Evolutionary conservation across 257 asterid species (phyloP).

Genomic region (Rehmannia glutinosa): DNA sequence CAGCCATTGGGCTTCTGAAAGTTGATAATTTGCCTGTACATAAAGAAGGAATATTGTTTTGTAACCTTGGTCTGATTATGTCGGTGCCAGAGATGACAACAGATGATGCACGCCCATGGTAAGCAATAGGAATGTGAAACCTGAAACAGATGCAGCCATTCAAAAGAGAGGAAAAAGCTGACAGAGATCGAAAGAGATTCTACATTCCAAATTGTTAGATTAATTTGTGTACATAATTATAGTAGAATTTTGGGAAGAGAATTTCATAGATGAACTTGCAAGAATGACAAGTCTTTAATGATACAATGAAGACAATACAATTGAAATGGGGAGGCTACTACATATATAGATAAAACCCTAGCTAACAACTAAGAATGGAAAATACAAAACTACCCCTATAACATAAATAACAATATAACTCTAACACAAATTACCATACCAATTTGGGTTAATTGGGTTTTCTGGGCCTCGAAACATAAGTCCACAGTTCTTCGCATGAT

Average conservation of each 20-base stretch:
- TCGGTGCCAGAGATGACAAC: constrained; percentile 90
- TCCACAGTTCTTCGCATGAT: constrained; percentile 91
- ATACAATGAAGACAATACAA: too few relatives aligned
- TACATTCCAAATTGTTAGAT: too few relatives aligned
- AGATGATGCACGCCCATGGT: constrained; percentile 98
- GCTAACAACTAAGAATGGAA: too few relatives aligned
- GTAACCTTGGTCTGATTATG: constrained; percentile 82
- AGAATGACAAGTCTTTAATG: too few relatives aligned
- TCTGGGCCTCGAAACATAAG: constrained; percentile 83
- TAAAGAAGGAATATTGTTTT: constrained; percentile 6
- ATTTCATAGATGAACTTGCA: too few relatives aligned
- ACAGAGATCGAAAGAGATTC: not conserved
- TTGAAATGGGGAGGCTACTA: too few relatives aligned
- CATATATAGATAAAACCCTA: too few relatives aligned
- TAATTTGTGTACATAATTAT: too few relatives aligned
- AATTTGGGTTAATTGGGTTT: constrained; percentile 62
- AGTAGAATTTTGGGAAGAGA: too few relatives aligned
- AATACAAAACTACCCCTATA: too few relatives aligned
- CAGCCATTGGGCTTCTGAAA: not conserved
- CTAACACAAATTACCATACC: constrained; percentile 43
- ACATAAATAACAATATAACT: too few relatives aligned
- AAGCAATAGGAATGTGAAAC: constrained; percentile 94
- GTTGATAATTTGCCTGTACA: not conserved
- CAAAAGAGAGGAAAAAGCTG: not conserved
- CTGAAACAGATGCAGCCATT: constrained; percentile 35